A percentile compares a stretch with the other conserved stretches of the same genome.
These are phyloP conservation scores for Globisporangium abappressorium DNA, from an alignment of 352 stramenopile species.

Conservation along the genomic window DNA sequence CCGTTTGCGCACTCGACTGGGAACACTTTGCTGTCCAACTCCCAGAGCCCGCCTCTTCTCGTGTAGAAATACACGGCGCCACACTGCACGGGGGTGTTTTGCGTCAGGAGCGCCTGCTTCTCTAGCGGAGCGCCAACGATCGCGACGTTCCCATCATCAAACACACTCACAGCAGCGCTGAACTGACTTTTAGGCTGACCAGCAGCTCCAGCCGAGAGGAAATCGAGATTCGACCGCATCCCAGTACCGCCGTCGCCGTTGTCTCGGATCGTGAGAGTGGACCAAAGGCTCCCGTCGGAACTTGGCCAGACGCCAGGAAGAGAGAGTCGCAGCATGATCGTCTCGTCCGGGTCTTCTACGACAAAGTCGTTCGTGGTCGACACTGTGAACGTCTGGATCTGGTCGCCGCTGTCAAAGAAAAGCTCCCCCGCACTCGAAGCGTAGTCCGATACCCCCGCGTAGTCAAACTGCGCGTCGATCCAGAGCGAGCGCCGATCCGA, in stretches of 20 bases:
- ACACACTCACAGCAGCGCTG: constrained; percentile 56
- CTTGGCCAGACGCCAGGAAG: constrained; percentile 92
- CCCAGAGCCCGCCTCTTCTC: constrained; percentile 60
- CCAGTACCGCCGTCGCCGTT: constrained; percentile 89
- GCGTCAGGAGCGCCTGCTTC: constrained; percentile 20
- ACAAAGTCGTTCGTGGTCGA: constrained; percentile 89
- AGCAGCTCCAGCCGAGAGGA: constrained; percentile 37
- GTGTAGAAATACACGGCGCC: constrained; percentile 73
- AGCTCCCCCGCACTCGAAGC: constrained; percentile 52
- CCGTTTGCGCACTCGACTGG: constrained; percentile 39
- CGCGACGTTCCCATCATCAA: constrained; percentile 59
- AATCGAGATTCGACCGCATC: constrained; percentile 56
- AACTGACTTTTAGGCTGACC: constrained; percentile 46
- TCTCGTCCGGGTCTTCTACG: constrained; percentile 90
- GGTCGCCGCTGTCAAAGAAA: constrained; percentile 56
- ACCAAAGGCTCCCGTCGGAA: constrained; percentile 81
- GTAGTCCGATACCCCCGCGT: constrained; percentile 89
- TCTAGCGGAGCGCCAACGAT: constrained; percentile 62
- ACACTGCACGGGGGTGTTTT: constrained; percentile 28
- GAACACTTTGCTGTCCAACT: constrained; percentile 51
- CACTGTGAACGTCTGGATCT: constrained; percentile 64
- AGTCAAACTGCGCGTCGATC: constrained; percentile 86
- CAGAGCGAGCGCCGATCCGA: constrained; percentile 69
- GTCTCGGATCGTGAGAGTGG: constrained; percentile 87
- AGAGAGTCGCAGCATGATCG: constrained; percentile 86